Evolutionary conservation across 768 basidiomycete species (phyloP).

Genomic region (Mrakia hoshinonis): DNA sequence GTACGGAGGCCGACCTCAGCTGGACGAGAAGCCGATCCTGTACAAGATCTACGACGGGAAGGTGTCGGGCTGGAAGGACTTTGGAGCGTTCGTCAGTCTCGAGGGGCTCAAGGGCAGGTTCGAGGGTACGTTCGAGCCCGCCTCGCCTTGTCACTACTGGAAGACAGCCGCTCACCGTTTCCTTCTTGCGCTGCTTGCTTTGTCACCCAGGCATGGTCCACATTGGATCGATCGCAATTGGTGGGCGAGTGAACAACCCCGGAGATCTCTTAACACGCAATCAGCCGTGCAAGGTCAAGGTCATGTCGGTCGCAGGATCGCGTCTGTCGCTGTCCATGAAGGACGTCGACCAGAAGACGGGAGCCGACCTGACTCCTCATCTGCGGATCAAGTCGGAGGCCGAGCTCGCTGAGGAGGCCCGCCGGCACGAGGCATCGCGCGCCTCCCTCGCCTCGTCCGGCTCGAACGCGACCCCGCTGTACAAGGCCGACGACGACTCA

Average conservation of each 20-base stretch:
- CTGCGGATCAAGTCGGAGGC: slow-evolving; percentile 88
- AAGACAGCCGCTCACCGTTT: not conserved
- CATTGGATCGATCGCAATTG: slow-evolving; percentile 81
- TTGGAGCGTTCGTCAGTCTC: slow-evolving; percentile 85
- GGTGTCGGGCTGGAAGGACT: slow-evolving; percentile 79
- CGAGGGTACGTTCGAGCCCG: slow-evolving; percentile 60
- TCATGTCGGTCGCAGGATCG: slow-evolving; percentile 79
- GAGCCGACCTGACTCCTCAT: slow-evolving; percentile 87
- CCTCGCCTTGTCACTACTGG: not conserved
- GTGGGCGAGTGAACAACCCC: slow-evolving; percentile 71
- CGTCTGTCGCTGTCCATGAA: slow-evolving; percentile 89
- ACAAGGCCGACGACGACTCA: slow-evolving; percentile 42
- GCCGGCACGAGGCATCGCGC: slow-evolving; percentile 31
- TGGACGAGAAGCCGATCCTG: slow-evolving; percentile 76
- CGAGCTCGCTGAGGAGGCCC: slow-evolving; percentile 70
- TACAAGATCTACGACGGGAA: slow-evolving; percentile 92
- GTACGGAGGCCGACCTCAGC: slow-evolving; percentile 39
- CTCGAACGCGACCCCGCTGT: slow-evolving; percentile 75
- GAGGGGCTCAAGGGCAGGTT: slow-evolving; percentile 77
- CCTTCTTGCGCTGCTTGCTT: not conserved
- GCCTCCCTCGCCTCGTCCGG: slow-evolving; percentile 59
- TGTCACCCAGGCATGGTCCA: slow-evolving; percentile 77
- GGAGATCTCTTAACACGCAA: slow-evolving; percentile 75
- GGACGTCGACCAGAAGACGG: slow-evolving; percentile 85
- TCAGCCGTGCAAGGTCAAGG: slow-evolving; percentile 87